A percentile compares a stretch with the other conserved stretches of the same genome.
phyloP scores from a whole-genome alignment of 139 green algal genomes.

The Chlamydomonas eustigma region DNA sequence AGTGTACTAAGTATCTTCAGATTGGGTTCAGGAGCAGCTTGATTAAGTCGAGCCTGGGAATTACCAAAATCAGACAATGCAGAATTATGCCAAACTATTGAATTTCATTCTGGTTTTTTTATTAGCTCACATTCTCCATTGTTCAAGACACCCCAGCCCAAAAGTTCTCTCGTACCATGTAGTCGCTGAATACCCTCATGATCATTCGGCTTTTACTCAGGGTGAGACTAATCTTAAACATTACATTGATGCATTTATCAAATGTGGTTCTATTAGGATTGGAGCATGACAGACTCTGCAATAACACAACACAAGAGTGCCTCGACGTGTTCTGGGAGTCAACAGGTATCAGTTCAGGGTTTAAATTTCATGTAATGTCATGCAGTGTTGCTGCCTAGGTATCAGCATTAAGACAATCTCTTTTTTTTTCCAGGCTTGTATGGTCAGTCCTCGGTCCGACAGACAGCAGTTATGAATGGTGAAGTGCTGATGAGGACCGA shows the following conservation, averaged over 20 bases:
- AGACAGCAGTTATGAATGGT: slow-evolving; percentile 63
- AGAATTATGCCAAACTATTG: too few relatives aligned
- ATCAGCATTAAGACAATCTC: neutral
- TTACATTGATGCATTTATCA: too few relatives aligned
- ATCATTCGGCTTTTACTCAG: slow-evolving; percentile 80
- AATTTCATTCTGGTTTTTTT: too few relatives aligned
- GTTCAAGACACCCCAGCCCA: neutral
- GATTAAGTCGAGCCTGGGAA: too few relatives aligned
- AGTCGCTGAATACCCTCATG: slow-evolving; percentile 63
- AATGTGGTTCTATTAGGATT: slow-evolving; percentile 47
- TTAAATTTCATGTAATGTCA: too few relatives aligned
- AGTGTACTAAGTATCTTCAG: too few relatives aligned
- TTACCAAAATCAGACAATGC: too few relatives aligned
- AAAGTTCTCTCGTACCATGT: slow-evolving; percentile 40
- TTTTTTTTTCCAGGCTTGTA: slow-evolving; percentile 54
- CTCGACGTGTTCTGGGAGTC: slow-evolving; percentile 76
- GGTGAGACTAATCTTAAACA: slow-evolving; percentile 25
- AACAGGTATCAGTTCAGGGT: slow-evolving; percentile 44
- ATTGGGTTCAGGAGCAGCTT: too few relatives aligned
- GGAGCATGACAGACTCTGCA: slow-evolving; percentile 59
- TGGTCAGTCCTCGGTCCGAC: slow-evolving; percentile 60
- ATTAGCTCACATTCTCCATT: too few relatives aligned
- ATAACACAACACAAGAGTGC: slow-evolving; percentile 32
- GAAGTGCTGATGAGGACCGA: slow-evolving; percentile 37
- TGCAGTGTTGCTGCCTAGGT: too few relatives aligned